phyloP scores from a whole-genome alignment of 306 rosid genomes.

The Lithocarpus polystachyus region DNA sequence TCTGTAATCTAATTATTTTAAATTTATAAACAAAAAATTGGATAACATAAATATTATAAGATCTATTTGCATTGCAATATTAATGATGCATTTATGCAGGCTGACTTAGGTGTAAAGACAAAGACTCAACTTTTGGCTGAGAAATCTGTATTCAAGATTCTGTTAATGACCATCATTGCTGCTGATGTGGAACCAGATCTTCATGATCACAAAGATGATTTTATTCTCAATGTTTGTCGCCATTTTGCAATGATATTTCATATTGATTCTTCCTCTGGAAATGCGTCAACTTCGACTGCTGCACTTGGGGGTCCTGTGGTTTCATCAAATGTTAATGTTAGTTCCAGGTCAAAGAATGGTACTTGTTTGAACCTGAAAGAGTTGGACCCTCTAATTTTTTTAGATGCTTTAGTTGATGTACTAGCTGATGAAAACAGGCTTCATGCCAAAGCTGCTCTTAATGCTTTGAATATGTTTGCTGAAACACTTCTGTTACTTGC shows the following conservation, averaged over 20 bases:
- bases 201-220: slow-evolving; percentile 77
- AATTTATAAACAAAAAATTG: background rate
- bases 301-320: slow-evolving; percentile 59
- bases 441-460: slow-evolving; percentile 92
- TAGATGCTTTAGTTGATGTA: slow-evolving; percentile 97
- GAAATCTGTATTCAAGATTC: slow-evolving; percentile 93
- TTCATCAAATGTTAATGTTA: slow-evolving; percentile 50
- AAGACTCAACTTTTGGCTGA: slow-evolving; percentile 99
- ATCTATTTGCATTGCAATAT: slow-evolving; percentile 29
- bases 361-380: slow-evolving; percentile 84
- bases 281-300: slow-evolving; percentile 38
- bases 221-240: slow-evolving; percentile 82
- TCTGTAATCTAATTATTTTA: slow-evolving; percentile 4
- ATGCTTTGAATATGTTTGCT: slow-evolving; percentile 80
- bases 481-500: slow-evolving; percentile 91
- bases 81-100: slow-evolving; percentile 49
- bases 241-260: slow-evolving; percentile 96
- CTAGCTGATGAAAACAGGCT: slow-evolving; percentile 92
- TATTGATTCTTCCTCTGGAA: slow-evolving; percentile 56
- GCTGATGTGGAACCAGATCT: slow-evolving; percentile 87
- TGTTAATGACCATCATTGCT: slow-evolving; percentile 85
- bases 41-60: background rate
- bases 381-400: slow-evolving; percentile 88
- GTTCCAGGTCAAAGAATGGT: slow-evolving; percentile 60
- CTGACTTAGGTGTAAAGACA: slow-evolving; percentile 97